Base-by-base conservation (phyloP, 768 basidiomycete genomes). In the Mycena rosella region DNA sequence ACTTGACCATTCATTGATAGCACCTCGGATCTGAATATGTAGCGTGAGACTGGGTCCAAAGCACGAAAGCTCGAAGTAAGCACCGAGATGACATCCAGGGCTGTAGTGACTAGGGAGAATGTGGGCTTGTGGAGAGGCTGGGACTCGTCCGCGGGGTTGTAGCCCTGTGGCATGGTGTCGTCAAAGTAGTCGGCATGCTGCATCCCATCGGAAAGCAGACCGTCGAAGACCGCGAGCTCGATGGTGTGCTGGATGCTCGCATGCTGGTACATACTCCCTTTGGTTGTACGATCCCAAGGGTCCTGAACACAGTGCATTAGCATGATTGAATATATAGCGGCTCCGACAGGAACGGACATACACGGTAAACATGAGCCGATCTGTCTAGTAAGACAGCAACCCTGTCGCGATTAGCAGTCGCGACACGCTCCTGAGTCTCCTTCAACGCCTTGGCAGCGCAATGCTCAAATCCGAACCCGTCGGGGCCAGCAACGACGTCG, bases 1-100 rank as follows among this genome's bases (percentile, higher is more conserved):
- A 17, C 63, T 64, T 3, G 63, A 57, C 13, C 32, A 57, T 14
- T 64, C 63, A 54, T 57, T 64, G n/a, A 64, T 64, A 5, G 24
- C 29, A 22, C 47, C 54, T 2, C 55, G 55, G 7, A 64, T 22
- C 63, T 64, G 18, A 9, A 59, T n/a, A 34, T 0, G 7, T 20
- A 17, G 22, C 3, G 22, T 3, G 17, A 18, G 3, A 29, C 5
- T 54, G 24, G 51, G 3, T 9, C 15, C 5, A 47, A n/a, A 9
- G 26, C 34, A 2, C 9, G 24, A 54, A 18, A 40, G 17, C 9
- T 13, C 2, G 29, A n/a, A 49, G 45, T 3, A 5, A 63, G 54
- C 32, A 47, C 44, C 0, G 30, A 36, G 3, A 54, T n/a, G 14
- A 11, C 54, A 5, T 48, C 0, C 4, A n/a, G n/a, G n/a, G 44